Evolutionary conservation across 306 rosid species (phyloP).

Genomic region (Cucurbita argyrosperma): DNA sequence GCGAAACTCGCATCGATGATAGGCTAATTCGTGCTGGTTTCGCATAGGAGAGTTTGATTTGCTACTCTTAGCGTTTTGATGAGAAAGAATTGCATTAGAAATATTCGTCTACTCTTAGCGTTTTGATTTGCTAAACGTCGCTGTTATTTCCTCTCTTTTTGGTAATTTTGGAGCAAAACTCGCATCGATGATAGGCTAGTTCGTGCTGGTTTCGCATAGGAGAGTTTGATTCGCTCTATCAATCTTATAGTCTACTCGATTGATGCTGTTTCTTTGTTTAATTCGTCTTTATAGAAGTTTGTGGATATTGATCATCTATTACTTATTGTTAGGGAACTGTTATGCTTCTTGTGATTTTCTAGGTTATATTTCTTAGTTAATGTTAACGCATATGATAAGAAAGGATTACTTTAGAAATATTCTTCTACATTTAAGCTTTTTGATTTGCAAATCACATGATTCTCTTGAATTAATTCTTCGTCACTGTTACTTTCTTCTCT

Average conservation of each 20-base stretch:
- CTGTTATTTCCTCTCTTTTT: neutral
- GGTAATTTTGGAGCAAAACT: neutral
- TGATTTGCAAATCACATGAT: neutral
- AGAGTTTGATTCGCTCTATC: neutral
- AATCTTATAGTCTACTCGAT: neutral
- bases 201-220: neutral
- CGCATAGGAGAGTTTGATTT: neutral
- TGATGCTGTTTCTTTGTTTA: neutral
- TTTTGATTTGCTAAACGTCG: neutral
- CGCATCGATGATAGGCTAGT: neutral
- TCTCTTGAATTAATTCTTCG: too few relatives aligned
- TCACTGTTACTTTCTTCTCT: neutral
- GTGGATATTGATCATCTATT: too few relatives aligned
- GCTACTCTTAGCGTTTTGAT: neutral
- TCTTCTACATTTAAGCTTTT: conserved; percentile 1
- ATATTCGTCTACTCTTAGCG: conserved; percentile 1
- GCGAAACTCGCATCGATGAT: neutral
- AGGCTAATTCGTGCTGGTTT: neutral
- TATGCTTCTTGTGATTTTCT: neutral
- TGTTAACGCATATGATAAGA: neutral
- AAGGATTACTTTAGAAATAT: neutral
- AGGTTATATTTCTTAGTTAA: neutral
- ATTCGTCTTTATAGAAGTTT: neutral
- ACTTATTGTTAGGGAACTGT: too few relatives aligned
- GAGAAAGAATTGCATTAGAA: too few relatives aligned